Evolutionary conservation across 495 filamentous ascomycete species (phyloP).

Genomic region (Neurospora pannonica): DNA sequence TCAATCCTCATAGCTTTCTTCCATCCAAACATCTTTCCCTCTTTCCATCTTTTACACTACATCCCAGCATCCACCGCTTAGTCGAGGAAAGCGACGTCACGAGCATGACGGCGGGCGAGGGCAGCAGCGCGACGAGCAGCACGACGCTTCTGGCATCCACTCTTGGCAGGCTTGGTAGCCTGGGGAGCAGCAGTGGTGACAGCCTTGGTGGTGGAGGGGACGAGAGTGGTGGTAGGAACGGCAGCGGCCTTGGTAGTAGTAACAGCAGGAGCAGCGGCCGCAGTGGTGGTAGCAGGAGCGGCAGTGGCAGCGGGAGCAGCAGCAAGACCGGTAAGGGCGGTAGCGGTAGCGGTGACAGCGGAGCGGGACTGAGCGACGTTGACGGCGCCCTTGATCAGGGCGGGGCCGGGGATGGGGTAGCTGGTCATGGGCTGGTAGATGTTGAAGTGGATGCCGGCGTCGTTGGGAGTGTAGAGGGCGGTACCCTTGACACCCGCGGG

Average conservation of each 20-base stretch:
- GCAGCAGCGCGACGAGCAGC: not conserved
- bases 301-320: constrained; percentile 1
- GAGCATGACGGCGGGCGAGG: constrained; percentile 3
- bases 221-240: not conserved
- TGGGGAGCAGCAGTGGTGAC: not conserved
- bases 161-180: not conserved
- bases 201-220: not conserved
- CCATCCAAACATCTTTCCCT: not conserved
- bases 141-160: not conserved
- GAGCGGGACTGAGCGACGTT: constrained; percentile 8
- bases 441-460: constrained; percentile 56
- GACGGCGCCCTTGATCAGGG: constrained; percentile 23
- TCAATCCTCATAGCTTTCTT: not conserved
- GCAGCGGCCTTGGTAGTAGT: not conserved
- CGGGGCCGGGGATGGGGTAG: constrained; percentile 42
- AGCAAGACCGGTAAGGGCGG: constrained; percentile 8
- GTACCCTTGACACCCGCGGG: constrained; percentile 52
- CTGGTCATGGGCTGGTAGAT: constrained; percentile 47
- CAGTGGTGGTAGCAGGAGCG: not conserved
- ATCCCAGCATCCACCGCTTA: not conserved
- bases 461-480: constrained; percentile 49
- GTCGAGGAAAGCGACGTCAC: not conserved
- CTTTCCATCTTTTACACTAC: not conserved
- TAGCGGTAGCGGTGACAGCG: constrained; percentile 8
- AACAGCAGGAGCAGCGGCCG: not conserved